phyloP scores from a whole-genome alignment of 257 asterid species.

The Solanum pimpinellifolium region DNA sequence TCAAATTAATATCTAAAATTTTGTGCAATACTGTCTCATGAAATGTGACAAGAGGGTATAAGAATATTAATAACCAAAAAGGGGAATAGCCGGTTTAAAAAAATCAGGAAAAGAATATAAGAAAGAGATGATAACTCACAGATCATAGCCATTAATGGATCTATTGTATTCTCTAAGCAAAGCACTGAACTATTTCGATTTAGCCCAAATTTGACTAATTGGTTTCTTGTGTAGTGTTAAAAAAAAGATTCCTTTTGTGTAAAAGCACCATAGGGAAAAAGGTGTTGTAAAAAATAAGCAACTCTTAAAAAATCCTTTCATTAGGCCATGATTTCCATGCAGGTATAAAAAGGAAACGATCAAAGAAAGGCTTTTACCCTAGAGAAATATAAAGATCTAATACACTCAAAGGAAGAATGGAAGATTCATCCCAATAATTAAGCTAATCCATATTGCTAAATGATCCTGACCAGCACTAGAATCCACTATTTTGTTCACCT shows the following conservation, averaged over 20 bases:
- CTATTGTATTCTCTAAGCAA: not conserved
- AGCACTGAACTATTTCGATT: not conserved
- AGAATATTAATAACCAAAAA: not conserved
- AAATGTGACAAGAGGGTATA: not conserved
- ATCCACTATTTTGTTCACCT: not conserved
- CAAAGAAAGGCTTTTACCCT: not conserved
- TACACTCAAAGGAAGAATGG: not conserved
- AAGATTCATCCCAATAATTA: not conserved
- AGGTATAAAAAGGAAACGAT: not conserved
- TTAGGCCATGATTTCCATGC: not conserved
- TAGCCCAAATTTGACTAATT: not conserved
- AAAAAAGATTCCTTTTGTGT: not conserved
- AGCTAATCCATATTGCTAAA: not conserved
- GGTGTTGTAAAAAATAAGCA: not conserved
- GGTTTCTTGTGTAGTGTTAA: not conserved
- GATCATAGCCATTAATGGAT: not conserved
- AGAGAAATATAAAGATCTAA: not conserved
- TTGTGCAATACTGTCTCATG: not conserved
- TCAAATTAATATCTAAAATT: not conserved
- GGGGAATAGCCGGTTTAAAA: not conserved
- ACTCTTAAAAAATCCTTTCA: not conserved
- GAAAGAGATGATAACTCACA: not conserved
- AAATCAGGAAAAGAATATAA: not conserved
- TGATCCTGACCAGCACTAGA: not conserved
- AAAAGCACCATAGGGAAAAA: not conserved